Evolutionary conservation across 2,329 filamentous ascomycete genomes (phyloP).

Genomic region (Fusarium piperis): DNA sequence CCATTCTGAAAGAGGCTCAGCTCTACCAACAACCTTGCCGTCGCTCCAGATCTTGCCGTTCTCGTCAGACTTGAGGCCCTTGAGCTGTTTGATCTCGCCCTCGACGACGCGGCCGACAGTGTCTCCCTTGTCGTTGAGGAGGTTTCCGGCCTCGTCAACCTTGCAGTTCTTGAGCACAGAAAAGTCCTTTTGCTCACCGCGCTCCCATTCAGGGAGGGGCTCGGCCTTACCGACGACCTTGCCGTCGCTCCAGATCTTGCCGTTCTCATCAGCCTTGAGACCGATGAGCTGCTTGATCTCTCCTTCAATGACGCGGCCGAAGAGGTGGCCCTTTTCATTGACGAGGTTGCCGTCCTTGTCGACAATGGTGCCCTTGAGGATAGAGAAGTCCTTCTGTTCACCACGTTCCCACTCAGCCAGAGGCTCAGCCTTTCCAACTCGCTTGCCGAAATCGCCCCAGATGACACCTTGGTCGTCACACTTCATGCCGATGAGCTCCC

Average conservation of each 20-base stretch:
- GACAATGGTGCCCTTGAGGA: conserved; percentile 60
- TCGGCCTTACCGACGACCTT: conserved; percentile 74
- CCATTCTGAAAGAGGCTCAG: conserved; percentile 68
- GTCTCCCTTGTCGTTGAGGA: conserved; percentile 62
- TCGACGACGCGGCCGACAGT: conserved; percentile 70
- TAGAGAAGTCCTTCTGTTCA: conserved; percentile 32
- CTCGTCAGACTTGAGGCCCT: conserved; percentile 72
- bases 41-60: conserved; percentile 75
- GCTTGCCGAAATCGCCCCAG: conserved; percentile 69
- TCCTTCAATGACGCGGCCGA: conserved; percentile 74
- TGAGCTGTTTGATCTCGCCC: conserved; percentile 70
- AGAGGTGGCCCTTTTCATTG: conserved; percentile 60
- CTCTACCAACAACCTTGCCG: conserved; percentile 72
- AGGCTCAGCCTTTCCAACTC: conserved; percentile 72
- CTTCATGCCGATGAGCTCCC: conserved; percentile 70
- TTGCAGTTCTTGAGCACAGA: conserved; percentile 30
- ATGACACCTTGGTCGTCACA: conserved; percentile 76
- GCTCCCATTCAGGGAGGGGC: conserved; percentile 66
- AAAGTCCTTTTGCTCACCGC: conserved; percentile 48
- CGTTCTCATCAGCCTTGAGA: conserved; percentile 72
- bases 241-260: conserved; percentile 73
- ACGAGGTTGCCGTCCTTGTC: conserved; percentile 69
- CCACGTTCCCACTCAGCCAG: conserved; percentile 65
- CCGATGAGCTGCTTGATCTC: conserved; percentile 71
- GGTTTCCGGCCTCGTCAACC: conserved; percentile 62